Evolutionary conservation across 139 green algal genomes (phyloP), one percentile per base, ranked within the genome.

Genomic region (Coccomyxa sp.): DNA sequence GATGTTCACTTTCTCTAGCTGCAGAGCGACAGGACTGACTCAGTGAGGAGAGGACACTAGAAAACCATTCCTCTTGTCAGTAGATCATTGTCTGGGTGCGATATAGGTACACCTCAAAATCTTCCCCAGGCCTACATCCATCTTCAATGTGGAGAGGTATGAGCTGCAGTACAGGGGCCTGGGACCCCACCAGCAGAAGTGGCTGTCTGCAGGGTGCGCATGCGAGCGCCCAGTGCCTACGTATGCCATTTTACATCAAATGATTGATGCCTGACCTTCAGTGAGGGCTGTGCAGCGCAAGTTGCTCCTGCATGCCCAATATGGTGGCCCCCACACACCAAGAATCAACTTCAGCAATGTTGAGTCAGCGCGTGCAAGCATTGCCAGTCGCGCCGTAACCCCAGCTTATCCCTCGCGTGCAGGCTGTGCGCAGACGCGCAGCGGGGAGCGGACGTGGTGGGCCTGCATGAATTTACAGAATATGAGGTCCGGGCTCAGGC

Each of bases 91-190:
- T n/a, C n/a, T n/a, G n/a, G n/a, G n/a, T n/a, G n/a, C n/a, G n/a
- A n/a, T n/a, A n/a, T n/a, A n/a, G n/a, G n/a, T n/a, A n/a, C n/a
- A n/a, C n/a, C n/a, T n/a, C n/a, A n/a, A n/a, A n/a, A n/a, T 72
- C 24, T 34, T 38, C 29, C 64, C 64, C 5, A 72, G 34, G 29
- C 7, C 34, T 7, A 37, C 64, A 34, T 72, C 29, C 64, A 10
- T 34, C 24, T 72, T 72, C n/a, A 72, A 72, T 72, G 64, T 72
- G 64, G 64, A 72, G n/a, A 36, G 10, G 29, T 72, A 72, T 33
- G 64, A 72, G 64, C 1, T 72, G 27, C 2, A 72, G 34, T 22
- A 72, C 24, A 22, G 64, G 7, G 29, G 10, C 64, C 64, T 36
- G 27, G 64, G 10, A 34, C 27, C n/a, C 14, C 10, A 72, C 64